Percentiles rank a stretch among this genome's conserved stretches.
Conservation (phyloP, 2,329 filamentous ascomycete species). For the Colletotrichum endophyticum region DNA sequence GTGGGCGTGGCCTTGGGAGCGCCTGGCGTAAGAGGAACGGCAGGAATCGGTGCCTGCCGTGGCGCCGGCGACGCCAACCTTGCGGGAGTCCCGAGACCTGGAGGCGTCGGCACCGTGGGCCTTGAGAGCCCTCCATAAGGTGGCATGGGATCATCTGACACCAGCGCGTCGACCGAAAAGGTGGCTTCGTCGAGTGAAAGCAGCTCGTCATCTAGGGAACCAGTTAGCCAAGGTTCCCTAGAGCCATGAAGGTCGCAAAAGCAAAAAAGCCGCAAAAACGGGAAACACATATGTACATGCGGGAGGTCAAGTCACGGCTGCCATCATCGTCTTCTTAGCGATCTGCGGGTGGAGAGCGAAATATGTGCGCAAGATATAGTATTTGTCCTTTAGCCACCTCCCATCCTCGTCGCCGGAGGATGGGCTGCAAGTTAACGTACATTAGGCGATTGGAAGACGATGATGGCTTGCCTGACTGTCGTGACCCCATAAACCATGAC, state of each 20-base stretch:
- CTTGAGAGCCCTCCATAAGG: background rate
- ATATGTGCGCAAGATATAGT: constrained; percentile 49
- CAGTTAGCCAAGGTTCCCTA: constrained; percentile 44
- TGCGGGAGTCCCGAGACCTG: constrained; percentile 47
- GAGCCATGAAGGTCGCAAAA: constrained; percentile 15
- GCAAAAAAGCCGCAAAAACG: background rate
- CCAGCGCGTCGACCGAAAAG: constrained; percentile 70
- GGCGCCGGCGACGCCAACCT: constrained; percentile 38
- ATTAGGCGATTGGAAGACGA: constrained; percentile 69
- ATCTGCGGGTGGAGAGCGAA: constrained; percentile 23
- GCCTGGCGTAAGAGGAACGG: constrained; percentile 11
- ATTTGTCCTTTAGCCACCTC: constrained; percentile 48
- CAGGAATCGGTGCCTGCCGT: constrained; percentile 18
- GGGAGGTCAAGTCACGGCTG: constrained; percentile 56
- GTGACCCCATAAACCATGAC: constrained; percentile 44
- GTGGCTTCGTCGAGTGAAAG: constrained; percentile 65
- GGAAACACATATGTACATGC: constrained; percentile 45
- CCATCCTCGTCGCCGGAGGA: constrained; percentile 28
- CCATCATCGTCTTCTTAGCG: constrained; percentile 66
- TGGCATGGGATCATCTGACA: constrained; percentile 59
- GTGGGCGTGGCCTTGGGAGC: constrained; percentile 26
- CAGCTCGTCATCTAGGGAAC: constrained; percentile 65
- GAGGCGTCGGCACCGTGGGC: constrained; percentile 24
- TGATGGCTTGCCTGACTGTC: constrained; percentile 68
- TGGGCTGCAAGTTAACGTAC: constrained; percentile 66